These are phyloP conservation scores for Wickerhamiella pararugosa DNA, from an alignment of 1,139 yeast genomes.

Conservation along the genomic window DNA sequence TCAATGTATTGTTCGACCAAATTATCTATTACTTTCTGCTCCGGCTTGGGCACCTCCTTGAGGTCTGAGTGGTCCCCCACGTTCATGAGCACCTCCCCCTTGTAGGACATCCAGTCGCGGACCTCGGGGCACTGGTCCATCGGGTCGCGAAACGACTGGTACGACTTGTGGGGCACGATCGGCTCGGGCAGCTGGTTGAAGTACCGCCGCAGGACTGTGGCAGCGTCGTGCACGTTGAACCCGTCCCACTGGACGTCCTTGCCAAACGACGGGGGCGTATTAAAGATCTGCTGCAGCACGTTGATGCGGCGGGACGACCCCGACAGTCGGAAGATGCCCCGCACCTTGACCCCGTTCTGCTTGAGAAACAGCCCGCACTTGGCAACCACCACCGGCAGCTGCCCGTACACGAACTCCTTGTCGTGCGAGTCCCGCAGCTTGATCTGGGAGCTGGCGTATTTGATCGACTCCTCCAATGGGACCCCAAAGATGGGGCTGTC, in stretches of 20 bases:
- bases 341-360: conserved; percentile 45
- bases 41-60: conserved; percentile 5
- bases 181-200: conserved; percentile 88
- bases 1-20: conserved; percentile 59
- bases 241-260: conserved; percentile 82
- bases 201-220: conserved; percentile 72
- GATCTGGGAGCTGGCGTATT: conserved; percentile 62
- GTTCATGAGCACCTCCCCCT: conserved; percentile 15
- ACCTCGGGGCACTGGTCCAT: conserved; percentile 45
- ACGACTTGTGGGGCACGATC: conserved; percentile 61
- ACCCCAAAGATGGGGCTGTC: conserved; percentile 66
- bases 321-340: conserved; percentile 87
- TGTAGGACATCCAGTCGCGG: conserved; percentile 45
- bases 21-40: conserved; percentile 13
- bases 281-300: conserved; percentile 70
- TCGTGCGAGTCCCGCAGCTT: conserved; percentile 37
- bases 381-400: conserved; percentile 83
- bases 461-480: conserved; percentile 52
- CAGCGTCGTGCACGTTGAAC: conserved; percentile 95
- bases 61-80: neutral
- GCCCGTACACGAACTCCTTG: conserved; percentile 55
- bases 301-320: conserved; percentile 84
- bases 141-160: conserved; percentile 71
- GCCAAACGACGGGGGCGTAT: conserved; percentile 81
- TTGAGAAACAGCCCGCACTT: conserved; percentile 83